phyloP scores from a whole-genome alignment of 2,329 filamentous ascomycete genomes.

The Pseudocercospora eumusae region DNA sequence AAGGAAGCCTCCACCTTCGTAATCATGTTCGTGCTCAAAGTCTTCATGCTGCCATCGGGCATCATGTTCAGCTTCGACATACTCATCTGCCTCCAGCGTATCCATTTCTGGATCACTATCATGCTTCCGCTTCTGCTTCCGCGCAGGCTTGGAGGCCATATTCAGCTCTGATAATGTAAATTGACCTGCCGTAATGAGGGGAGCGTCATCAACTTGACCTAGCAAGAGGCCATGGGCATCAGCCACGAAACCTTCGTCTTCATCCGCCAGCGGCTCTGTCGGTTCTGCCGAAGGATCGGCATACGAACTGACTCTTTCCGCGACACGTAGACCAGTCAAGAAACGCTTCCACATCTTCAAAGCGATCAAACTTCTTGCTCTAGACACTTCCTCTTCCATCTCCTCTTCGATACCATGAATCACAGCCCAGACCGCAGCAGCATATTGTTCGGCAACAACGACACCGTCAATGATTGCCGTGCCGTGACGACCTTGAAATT shows the following conservation, averaged over 20 bases:
- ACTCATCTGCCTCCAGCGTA: not conserved
- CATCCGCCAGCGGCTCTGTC: constrained; percentile 12
- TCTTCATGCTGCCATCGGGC: constrained; percentile 16
- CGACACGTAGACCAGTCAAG: constrained; percentile 65
- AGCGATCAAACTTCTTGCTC: constrained; percentile 52
- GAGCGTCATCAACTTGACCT: constrained; percentile 17
- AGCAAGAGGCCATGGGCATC: constrained; percentile 25
- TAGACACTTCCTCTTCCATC: constrained; percentile 63
- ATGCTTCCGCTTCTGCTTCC: constrained; percentile 11
- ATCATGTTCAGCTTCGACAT: constrained; percentile 6
- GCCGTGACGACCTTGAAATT: constrained; percentile 81
- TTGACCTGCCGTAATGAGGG: constrained; percentile 30
- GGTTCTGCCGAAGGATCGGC: constrained; percentile 18
- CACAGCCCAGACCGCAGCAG: constrained; percentile 70
- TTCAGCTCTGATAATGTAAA: constrained; percentile 28
- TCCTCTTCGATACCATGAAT: constrained; percentile 68
- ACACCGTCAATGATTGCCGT: constrained; percentile 79
- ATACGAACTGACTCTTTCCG: constrained; percentile 68
- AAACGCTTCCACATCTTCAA: constrained; percentile 62
- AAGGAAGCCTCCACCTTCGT: not conserved
- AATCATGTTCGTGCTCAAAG: constrained; percentile 11
- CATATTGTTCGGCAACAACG: constrained; percentile 71
- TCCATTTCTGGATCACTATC: constrained; percentile 14
- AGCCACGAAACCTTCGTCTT: constrained; percentile 16
- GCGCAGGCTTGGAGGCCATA: not conserved